These are phyloP conservation scores for Rutstroemia sp. DNA, from an alignment of 2,329 filamentous ascomycete species.

Conservation along the genomic window DNA sequence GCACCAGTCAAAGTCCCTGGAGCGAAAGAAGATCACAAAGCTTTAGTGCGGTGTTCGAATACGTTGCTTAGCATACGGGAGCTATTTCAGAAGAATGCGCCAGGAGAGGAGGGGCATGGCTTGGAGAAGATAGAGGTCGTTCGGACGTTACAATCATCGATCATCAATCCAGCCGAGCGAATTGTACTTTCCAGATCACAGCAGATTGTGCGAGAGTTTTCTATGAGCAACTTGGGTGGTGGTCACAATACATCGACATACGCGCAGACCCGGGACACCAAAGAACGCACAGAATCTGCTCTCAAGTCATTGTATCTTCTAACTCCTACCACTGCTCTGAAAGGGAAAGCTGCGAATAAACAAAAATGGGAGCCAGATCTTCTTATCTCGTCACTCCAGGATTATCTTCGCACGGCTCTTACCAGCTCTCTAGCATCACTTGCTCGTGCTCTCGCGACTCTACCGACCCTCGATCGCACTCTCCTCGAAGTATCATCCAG, in stretches of 20 bases:
- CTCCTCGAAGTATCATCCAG: conserved; percentile 73
- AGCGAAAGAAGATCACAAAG: conserved; percentile 59
- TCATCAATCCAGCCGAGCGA: conserved; percentile 66
- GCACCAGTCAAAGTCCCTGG: conserved; percentile 30
- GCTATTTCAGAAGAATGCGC: conserved; percentile 58
- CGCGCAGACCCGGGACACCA: conserved; percentile 64
- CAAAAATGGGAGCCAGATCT: conserved; percentile 50
- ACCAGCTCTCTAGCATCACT: conserved; percentile 72
- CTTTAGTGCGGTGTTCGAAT: conserved; percentile 74
- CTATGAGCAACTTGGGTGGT: conserved; percentile 52
- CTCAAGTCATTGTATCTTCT: conserved; percentile 73
- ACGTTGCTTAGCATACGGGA: conserved; percentile 71
- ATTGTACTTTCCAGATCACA: conserved; percentile 67
- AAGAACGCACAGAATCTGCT: conserved; percentile 65
- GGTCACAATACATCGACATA: conserved; percentile 46
- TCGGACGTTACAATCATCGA: conserved; percentile 58
- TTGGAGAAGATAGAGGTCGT: conserved; percentile 69
- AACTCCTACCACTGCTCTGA: conserved; percentile 54
- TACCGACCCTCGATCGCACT: conserved; percentile 76
- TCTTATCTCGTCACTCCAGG: conserved; percentile 69
- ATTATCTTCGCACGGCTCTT: conserved; percentile 73
- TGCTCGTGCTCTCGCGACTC: conserved; percentile 65
- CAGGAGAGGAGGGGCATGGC: conserved; percentile 68
- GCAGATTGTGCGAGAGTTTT: conserved; percentile 77
- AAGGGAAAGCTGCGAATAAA: conserved; percentile 33